Base-by-base conservation (phyloP, 1,284 basidiomycete genomes). In the Apiotrichum sp. region DNA sequence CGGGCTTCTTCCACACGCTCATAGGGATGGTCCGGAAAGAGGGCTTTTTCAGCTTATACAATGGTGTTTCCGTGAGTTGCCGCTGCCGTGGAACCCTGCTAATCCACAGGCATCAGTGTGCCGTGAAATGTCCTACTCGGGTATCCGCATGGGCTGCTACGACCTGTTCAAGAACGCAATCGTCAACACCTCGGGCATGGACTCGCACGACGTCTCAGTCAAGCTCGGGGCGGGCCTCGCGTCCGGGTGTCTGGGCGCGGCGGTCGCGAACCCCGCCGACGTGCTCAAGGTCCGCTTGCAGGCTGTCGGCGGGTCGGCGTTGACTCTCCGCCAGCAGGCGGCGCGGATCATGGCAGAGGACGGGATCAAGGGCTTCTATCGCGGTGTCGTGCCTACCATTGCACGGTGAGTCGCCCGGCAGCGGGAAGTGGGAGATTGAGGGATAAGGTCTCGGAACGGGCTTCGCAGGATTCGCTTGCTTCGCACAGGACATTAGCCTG, bases 81-180 rank as follows among this genome's bases (percentile, higher is more conserved):
- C 51, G 59, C 56, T 36, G 29, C 55, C 29, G 52, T 9, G 35
- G 13, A 31, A 3, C 34, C 10, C n/a, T 14, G 29, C 50, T 44
- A 47, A 47, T 34, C 35, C 6, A 11, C 38, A 47, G 41, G 59
- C 59, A 11, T 52, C 52, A 8, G 44, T 61, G 8, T 35, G 55
- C 10, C 52, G 59, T 29, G 59, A 61, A 31, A 61, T 61, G 59
- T 50, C 46, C 50, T 61, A 61, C 44, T 57, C 56, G 10, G 59
- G 59, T 7, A 61, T 61, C 39, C 59, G 59, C 45, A 56, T 61
- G 53, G 59, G 59, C 44, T 53, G 53, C 48, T 61, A 61, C 56
- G 59, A 61, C 56, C 36, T 47, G 10, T 58, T 61, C 56, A 61
- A 61, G 43, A 8, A 36, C n/a, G 32, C 39, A 11, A 56, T 61